Base-by-base conservation (phyloP, 441 rosid species). In the Viola pubescens region DNA sequence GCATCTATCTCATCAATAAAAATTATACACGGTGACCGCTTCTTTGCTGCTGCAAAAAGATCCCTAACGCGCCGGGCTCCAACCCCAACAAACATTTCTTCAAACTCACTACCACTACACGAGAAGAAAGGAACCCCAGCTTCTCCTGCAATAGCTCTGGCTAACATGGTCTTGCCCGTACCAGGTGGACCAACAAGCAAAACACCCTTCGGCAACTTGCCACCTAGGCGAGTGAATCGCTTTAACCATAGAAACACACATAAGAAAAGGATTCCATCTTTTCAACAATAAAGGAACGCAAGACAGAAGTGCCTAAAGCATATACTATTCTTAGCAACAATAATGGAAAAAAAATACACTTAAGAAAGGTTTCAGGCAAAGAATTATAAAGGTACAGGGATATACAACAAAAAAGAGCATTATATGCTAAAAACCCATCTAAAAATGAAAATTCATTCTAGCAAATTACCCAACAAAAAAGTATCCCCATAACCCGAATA, bases 61-160 rank as follows among this genome's bases (percentile, higher is more conserved):
- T 83, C 95, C 72, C 98, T 84, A 40, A 90, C 95, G 69, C 97
- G 78, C 65, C 94, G 75, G 43, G 97, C 98, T 77, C 98, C 98
- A 68, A 88, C 96, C n/a, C 97, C 98, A 68, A 94, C 96, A 79
- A 86, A 88, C 95, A 94, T 90, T 79, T 94, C 98, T 73, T 89
- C 97, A 62, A 94, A 94, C 73, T 94, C 97, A 53, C 98, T 94
- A 56, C 98, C 98, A 65, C 97, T 94, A 82, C 97, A 88, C 19
- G 97, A 94, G 79, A 89, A 94, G 81, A 94, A 94, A 53, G 97
- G 98, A 60, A 90, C 97, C 49, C 97, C 94, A 11, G 97, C 97
- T 81, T 94, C 98, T 56, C 96, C 97, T n/a, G 98, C 98, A 64
- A 94, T 89, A 49, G 97, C 96, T 53, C 98, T 90, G 45, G 98